A percentile compares a stretch with the other conserved stretches of the same genome.
phyloP scores from a whole-genome alignment of 345 rosid genomes.

The Hirschfeldia incana region DNA sequence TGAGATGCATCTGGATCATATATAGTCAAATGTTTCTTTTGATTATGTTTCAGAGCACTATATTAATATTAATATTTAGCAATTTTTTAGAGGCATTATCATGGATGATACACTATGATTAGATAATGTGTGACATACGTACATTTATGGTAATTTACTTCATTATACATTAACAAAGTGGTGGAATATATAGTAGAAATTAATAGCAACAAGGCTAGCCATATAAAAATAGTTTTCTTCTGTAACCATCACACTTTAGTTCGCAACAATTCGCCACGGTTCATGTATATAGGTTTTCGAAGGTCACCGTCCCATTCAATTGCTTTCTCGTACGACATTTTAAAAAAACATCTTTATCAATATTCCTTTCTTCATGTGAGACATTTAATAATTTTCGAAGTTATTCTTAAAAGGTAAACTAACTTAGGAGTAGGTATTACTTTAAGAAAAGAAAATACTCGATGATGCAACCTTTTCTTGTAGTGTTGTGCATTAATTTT shows the following conservation, averaged over 20 bases:
- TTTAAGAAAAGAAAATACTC: conserved; percentile 3
- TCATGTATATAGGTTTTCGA: conserved; percentile 18
- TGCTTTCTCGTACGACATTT: conserved; percentile 23
- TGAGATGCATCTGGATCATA: background rate
- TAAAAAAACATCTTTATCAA: background rate
- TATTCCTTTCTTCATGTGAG: conserved; percentile 15
- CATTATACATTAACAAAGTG: background rate
- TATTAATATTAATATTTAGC: background rate
- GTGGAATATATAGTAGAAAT: conserved; percentile 3
- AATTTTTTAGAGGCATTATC: background rate
- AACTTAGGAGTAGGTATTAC: conserved; percentile 17
- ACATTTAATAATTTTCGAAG: background rate
- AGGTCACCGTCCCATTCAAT: conserved; percentile 33
- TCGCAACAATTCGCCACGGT: conserved; percentile 34
- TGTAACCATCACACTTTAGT: conserved; percentile 10
- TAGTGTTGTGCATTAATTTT: background rate
- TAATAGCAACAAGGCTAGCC: background rate
- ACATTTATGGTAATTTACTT: background rate
- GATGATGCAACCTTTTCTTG: conserved; percentile 18
- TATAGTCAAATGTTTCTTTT: background rate
- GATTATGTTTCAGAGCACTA: background rate
- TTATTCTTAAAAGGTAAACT: conserved; percentile 15
- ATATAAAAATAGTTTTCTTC: conserved; percentile 13
- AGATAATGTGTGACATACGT: background rate
- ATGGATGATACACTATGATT: background rate